phyloP scores from a whole-genome alignment of 2,329 filamentous ascomycete genomes.

The Aureobasidium melanogenum region DNA sequence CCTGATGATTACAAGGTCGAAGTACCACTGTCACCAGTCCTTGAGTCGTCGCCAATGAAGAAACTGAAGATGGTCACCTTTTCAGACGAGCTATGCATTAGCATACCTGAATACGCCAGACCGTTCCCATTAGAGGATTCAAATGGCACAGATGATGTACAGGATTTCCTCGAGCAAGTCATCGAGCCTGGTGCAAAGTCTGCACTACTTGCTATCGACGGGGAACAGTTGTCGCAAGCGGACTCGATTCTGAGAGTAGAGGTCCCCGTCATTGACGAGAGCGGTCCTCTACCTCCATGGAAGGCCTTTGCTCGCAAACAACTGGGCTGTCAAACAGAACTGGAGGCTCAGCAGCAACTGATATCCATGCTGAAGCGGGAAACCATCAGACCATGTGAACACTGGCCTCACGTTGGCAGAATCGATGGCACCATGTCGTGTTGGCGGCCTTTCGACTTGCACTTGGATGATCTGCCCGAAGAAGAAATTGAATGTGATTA shows the following conservation, averaged over 20 bases:
- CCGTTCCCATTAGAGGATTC: not conserved
- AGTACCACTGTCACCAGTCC: not conserved
- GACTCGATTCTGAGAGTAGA: constrained; percentile 41
- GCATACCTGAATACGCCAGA: not conserved
- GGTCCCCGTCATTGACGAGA: constrained; percentile 41
- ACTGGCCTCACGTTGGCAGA: constrained; percentile 34
- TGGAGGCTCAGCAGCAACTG: constrained; percentile 25
- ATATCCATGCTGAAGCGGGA: constrained; percentile 28
- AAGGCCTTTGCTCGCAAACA: constrained; percentile 20
- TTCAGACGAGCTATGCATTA: not conserved
- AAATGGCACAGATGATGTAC: not conserved
- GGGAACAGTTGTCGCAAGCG: constrained; percentile 38
- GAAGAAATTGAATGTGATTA: constrained; percentile 35
- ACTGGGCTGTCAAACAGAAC: constrained; percentile 18
- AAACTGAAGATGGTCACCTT: constrained; percentile 1
- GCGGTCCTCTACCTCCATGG: constrained; percentile 40
- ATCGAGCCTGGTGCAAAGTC: constrained; percentile 30
- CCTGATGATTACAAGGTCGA: constrained; percentile 10
- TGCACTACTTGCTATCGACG: constrained; percentile 27
- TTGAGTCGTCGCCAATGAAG: constrained; percentile 3
- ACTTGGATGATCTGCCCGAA: constrained; percentile 30
- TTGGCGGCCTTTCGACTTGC: constrained; percentile 41
- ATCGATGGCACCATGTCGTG: constrained; percentile 31
- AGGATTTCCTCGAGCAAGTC: not conserved
- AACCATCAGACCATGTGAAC: constrained; percentile 21